Percentiles rank a stretch among this genome's conserved stretches.
Evolutionary conservation across 306 rosid genomes (phyloP).

Genomic region (Abrus pulchellus): DNA sequence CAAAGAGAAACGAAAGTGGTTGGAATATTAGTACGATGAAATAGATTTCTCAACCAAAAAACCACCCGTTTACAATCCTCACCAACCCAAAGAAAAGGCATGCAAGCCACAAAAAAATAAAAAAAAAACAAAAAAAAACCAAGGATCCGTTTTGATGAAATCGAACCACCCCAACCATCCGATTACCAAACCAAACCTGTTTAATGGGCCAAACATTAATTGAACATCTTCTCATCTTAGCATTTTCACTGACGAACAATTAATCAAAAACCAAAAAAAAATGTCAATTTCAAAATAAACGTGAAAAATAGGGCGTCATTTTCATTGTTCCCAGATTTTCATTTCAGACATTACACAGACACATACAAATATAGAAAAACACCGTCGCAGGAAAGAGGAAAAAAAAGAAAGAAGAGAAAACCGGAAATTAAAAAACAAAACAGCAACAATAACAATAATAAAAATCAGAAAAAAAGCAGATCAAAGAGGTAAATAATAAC

Average conservation of each 20-base stretch:
- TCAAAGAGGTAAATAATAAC: background rate
- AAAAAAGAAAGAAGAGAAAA: background rate
- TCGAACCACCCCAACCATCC: slow-evolving; percentile 50
- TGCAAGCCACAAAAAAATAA: slow-evolving; percentile 3
- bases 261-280: background rate
- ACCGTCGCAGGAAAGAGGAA: background rate
- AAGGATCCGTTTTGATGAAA: slow-evolving; percentile 25
- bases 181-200: slow-evolving; percentile 26
- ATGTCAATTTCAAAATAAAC: background rate
- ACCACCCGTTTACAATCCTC: slow-evolving; percentile 16
- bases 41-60: slow-evolving; percentile 35
- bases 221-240: background rate
- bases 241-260: background rate
- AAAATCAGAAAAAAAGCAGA: background rate
- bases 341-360: background rate
- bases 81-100: slow-evolving; percentile 46
- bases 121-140: background rate
- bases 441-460: background rate
- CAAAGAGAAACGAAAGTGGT: slow-evolving; percentile 31
- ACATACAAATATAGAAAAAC: background rate
- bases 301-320: background rate
- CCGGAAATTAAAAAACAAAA: too few relatives aligned
- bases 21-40: background rate
- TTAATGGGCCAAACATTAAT: background rate
- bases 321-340: background rate